These are phyloP conservation scores for Coniella lustricola DNA, from an alignment of 2,329 filamentous ascomycete species.

Conservation along the genomic window DNA sequence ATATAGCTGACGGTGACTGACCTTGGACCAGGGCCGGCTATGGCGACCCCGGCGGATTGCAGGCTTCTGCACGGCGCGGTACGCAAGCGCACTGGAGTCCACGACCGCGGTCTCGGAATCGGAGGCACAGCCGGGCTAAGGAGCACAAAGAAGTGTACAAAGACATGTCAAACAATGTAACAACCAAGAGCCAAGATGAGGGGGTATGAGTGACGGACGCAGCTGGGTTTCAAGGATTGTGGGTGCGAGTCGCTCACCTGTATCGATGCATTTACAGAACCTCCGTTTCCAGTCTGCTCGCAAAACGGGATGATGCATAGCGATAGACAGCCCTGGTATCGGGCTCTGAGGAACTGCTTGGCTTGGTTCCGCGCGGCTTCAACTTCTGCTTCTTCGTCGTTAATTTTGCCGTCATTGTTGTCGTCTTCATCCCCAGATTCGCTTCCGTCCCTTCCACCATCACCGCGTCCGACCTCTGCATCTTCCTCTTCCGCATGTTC, in stretches of 20 bases:
- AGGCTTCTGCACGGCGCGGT: background rate
- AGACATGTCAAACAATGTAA: too few relatives aligned
- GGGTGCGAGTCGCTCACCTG: too few relatives aligned
- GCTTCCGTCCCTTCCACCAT: too few relatives aligned
- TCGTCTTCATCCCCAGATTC: background rate
- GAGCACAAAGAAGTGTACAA: background rate
- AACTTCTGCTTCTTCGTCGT: slow-evolving; percentile 10
- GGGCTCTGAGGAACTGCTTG: slow-evolving; percentile 10
- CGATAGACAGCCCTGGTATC: slow-evolving; percentile 8
- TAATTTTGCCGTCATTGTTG: background rate
- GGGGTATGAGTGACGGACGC: too few relatives aligned
- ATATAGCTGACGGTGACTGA: background rate
- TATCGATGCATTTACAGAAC: background rate
- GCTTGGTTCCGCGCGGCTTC: slow-evolving; percentile 10
- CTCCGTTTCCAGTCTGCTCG: background rate
- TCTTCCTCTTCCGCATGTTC: too few relatives aligned
- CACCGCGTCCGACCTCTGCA: too few relatives aligned
- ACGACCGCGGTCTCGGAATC: too few relatives aligned
- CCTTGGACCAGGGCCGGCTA: slow-evolving; percentile 15
- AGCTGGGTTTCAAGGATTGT: too few relatives aligned
- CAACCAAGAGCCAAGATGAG: too few relatives aligned
- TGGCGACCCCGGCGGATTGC: background rate
- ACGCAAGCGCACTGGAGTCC: too few relatives aligned
- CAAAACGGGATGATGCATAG: slow-evolving; percentile 14
- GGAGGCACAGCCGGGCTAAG: too few relatives aligned